Evolutionary conservation across 768 basidiomycete genomes (phyloP), one percentile per base, ranked within the genome.

Genomic region (Grammothele lineata): DNA sequence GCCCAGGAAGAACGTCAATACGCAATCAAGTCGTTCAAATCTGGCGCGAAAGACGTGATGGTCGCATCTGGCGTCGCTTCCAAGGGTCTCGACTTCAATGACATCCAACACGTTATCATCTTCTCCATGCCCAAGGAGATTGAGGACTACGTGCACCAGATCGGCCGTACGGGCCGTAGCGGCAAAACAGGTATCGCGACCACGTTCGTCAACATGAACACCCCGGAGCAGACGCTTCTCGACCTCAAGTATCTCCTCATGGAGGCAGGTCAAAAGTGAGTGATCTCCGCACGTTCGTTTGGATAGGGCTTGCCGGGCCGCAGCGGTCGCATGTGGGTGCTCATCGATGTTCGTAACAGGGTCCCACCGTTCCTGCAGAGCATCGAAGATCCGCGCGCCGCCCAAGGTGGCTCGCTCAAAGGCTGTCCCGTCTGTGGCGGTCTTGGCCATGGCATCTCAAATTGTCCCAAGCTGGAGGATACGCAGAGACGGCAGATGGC

Each of bases 51-150:
- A 62, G 96, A 99, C 65, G 95, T 98, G 39, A 98, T 98, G 96
- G 96, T 99, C 24, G 96, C 96, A 3, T 97, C 94, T 3, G 85
- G 94, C 24, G 92, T 99, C 22, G 96, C 95, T 1, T 96, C 92
- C 32, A 98, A 99, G 66, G 96, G 96, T 23, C 80, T 99, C 50
- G 96, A 99, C 67, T 99, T 99, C 69, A 93, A 88, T 65, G 96
- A 98, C 61, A 95, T 99, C 48, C 93, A 97, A 58, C 96, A 97
- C 64, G 94, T 98, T 62, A 97, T 99, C 67, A 98, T 97, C 53
- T 99, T 94, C 66, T 85, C 89, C 24, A 98, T 99, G 96, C 96
- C 96, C 0, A 99, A 98, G 66, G 96, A 99, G 71, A 99, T 99
- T 53, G 96, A 99, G 67, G 96, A 99, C 65, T 99, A 99, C 60